phyloP scores from a whole-genome alignment of 2,329 filamentous ascomycete genomes.

The Dactylellina drechsleri region DNA sequence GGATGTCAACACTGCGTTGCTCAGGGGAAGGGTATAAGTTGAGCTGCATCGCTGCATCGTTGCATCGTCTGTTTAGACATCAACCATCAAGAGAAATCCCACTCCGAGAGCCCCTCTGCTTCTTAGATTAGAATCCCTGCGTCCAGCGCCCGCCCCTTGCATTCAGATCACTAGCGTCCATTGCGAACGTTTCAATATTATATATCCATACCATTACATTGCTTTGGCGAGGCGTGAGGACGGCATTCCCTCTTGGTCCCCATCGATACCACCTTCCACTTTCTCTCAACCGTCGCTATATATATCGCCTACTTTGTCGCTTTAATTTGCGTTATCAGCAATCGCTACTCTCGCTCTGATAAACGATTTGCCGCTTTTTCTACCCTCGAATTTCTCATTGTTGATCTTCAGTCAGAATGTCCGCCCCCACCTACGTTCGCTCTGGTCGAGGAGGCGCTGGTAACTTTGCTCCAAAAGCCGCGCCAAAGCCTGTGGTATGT shows the following conservation, averaged over 20 bases:
- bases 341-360: no score
- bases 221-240: no score
- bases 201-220: background rate
- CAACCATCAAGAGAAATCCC: background rate
- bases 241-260: no score
- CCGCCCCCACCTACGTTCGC: slow-evolving; percentile 51
- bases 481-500: slow-evolving; percentile 48
- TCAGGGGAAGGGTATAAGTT: background rate
- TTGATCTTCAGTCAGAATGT: slow-evolving; percentile 20
- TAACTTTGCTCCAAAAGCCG: slow-evolving; percentile 48
- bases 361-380: no score
- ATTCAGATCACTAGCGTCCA: slow-evolving; percentile 9
- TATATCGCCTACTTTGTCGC: no score
- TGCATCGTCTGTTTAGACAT: background rate
- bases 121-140: background rate
- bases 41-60: background rate
- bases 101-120: background rate
- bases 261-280: no score
- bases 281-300: background rate
- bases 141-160: slow-evolving; percentile 24
- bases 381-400: no score
- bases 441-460: slow-evolving; percentile 51
- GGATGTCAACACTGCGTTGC: no score
- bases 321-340: no score
- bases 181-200: background rate